Evolutionary conservation across 2,329 filamentous ascomycete genomes (phyloP).

Genomic region (Setomelanomma holmii): DNA sequence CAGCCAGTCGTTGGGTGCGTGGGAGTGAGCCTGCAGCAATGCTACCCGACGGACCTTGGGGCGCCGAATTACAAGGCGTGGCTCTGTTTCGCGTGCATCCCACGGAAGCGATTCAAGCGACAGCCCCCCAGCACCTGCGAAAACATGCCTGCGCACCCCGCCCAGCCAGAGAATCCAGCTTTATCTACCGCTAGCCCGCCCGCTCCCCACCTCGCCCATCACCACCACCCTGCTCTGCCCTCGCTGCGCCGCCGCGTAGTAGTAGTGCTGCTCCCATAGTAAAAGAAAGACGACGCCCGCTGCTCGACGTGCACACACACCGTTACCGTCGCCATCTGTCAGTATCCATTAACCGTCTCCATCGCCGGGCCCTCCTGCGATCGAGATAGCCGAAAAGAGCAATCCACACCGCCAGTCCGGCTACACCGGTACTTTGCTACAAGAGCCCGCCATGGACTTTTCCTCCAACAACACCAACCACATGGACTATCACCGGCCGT

Average conservation of each 20-base stretch:
- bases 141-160: conserved; percentile 14
- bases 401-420: conserved; percentile 49
- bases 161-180: conserved; percentile 12
- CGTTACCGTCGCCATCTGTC: conserved; percentile 5
- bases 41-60: conserved; percentile 43
- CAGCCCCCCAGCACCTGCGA: background rate
- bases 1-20: conserved; percentile 34
- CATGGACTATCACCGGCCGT: conserved; percentile 49
- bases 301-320: background rate
- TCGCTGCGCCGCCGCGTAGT: conserved; percentile 16
- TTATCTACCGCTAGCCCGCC: conserved; percentile 36
- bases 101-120: conserved; percentile 22
- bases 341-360: conserved; percentile 1
- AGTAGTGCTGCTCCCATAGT: background rate
- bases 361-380: conserved; percentile 21
- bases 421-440: conserved; percentile 51
- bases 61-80: conserved; percentile 39
- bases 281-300: background rate
- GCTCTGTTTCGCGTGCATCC: conserved; percentile 31
- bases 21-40: conserved; percentile 34
- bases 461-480: conserved; percentile 30
- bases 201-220: conserved; percentile 31
- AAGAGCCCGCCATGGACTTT: conserved; percentile 50
- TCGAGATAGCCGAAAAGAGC: conserved; percentile 43
- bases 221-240: conserved; percentile 22